Conservation (phyloP, 73 alveolate species). For the Paramecium pentaurelia region DNA sequence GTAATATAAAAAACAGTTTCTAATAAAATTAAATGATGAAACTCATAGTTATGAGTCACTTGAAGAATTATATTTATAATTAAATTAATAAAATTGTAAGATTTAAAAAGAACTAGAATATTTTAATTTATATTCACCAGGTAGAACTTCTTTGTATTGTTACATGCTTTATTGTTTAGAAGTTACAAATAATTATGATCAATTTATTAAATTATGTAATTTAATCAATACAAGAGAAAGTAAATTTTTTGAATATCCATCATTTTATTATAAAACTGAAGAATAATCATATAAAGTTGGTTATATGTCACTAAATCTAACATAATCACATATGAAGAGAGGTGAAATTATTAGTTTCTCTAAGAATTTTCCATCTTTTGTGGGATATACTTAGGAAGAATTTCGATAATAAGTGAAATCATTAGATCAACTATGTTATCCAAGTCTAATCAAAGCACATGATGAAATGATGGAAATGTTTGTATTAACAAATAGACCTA, state of each 20-base stretch:
- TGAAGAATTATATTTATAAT: neutral
- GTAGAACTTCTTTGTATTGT: slow-evolving; percentile 20
- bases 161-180: slow-evolving; percentile 29
- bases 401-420: neutral
- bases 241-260: slow-evolving; percentile 18
- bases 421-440: neutral
- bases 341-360: slow-evolving; percentile 11
- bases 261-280: slow-evolving; percentile 6
- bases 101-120: neutral
- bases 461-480: slow-evolving; percentile 40
- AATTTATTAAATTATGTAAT: neutral
- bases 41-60: neutral
- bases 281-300: neutral
- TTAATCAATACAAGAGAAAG: neutral
- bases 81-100: neutral
- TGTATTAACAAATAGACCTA: slow-evolving; percentile 39
- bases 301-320: neutral
- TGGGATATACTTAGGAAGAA: neutral
- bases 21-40: neutral
- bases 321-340: neutral
- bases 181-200: slow-evolving; percentile 29
- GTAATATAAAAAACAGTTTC: neutral
- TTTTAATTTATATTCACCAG: neutral
- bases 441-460: neutral
- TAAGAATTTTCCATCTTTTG: neutral